Evolutionary conservation across 768 basidiomycete species (phyloP).

Genomic region (Auricularia cornea): DNA sequence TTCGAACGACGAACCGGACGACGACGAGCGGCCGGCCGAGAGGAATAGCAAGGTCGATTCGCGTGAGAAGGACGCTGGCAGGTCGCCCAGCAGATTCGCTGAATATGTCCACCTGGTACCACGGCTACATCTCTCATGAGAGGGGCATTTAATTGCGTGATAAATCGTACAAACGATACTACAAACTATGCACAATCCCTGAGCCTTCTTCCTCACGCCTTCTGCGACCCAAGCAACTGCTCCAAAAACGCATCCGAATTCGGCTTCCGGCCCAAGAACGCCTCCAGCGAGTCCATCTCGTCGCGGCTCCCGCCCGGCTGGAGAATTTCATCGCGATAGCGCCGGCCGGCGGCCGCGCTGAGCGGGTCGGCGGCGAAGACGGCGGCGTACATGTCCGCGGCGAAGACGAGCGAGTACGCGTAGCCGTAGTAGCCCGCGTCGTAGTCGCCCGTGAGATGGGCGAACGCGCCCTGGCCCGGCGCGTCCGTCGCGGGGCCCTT

Average conservation of each 20-base stretch:
- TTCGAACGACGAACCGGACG: no score
- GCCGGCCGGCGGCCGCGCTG: conserved; percentile 43
- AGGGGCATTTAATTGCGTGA: no score
- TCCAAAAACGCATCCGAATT: conserved; percentile 69
- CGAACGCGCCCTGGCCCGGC: conserved; percentile 70
- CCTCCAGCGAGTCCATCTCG: conserved; percentile 73
- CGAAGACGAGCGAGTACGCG: conserved; percentile 64
- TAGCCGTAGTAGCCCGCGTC: conserved; percentile 65
- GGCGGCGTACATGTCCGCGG: conserved; percentile 54
- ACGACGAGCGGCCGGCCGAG: no score
- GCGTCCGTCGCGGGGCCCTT: conserved; percentile 43
- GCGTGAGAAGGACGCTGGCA: no score
- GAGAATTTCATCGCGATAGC: conserved; percentile 71
- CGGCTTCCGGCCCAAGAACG: conserved; percentile 69
- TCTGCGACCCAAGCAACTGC: conserved; percentile 49
- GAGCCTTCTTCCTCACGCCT: no score
- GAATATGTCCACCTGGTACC: no score
- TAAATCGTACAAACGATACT: no score
- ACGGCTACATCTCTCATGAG: no score
- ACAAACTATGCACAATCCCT: no score
- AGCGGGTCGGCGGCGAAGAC: conserved; percentile 79
- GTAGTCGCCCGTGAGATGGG: conserved; percentile 70
- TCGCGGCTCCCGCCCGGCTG: conserved; percentile 68
- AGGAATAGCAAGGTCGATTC: no score
- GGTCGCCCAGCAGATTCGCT: no score